Conservation (phyloP, 2,329 filamentous ascomycete genomes). For the Arthroderma sp. region DNA sequence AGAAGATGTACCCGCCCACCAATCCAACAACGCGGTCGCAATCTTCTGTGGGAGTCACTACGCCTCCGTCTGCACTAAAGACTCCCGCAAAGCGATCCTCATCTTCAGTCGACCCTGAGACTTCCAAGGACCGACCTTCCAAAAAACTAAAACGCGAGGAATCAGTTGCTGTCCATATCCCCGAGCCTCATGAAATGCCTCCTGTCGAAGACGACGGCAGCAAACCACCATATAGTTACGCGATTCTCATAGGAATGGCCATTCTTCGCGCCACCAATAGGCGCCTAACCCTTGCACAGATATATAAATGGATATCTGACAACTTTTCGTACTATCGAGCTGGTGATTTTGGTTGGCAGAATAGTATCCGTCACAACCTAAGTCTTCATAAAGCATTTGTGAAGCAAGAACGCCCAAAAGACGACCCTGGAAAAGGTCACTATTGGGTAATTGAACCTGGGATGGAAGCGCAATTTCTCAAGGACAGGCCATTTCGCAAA, state of each 20-base stretch:
- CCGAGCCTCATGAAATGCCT: slow-evolving; percentile 68
- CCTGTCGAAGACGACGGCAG: slow-evolving; percentile 68
- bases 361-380: slow-evolving; percentile 96
- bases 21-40: background rate
- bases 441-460: slow-evolving; percentile 93
- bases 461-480: slow-evolving; percentile 77
- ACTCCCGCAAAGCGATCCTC: slow-evolving; percentile 40
- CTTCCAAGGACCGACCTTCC: slow-evolving; percentile 53
- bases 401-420: slow-evolving; percentile 90
- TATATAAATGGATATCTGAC: slow-evolving; percentile 99
- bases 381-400: slow-evolving; percentile 94
- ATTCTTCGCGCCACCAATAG: slow-evolving; percentile 76
- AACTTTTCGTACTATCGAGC: slow-evolving; percentile 78
- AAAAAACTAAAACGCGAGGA: slow-evolving; percentile 59
- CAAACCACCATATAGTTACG: slow-evolving; percentile 88
- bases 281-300: slow-evolving; percentile 78
- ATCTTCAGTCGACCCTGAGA: slow-evolving; percentile 54
- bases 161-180: slow-evolving; percentile 34
- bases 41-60: background rate
- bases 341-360: slow-evolving; percentile 87
- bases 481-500: slow-evolving; percentile 55
- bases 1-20: background rate
- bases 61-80: slow-evolving; percentile 31
- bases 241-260: slow-evolving; percentile 90
- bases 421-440: slow-evolving; percentile 93